Evolutionary conservation across 495 filamentous ascomycete species (phyloP).

Genomic region (Lasiosphaeria ovina): DNA sequence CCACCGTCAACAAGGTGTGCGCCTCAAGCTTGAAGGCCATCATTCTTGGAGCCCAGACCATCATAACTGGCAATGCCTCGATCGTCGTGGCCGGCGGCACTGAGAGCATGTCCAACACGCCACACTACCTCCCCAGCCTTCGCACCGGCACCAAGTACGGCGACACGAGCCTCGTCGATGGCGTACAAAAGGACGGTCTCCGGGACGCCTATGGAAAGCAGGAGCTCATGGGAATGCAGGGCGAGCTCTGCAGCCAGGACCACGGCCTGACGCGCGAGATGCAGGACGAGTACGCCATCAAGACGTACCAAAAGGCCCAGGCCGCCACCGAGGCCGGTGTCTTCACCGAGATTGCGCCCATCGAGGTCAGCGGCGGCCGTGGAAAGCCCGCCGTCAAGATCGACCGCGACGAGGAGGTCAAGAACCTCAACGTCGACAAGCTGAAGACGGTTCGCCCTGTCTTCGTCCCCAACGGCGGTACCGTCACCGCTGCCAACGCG

Average conservation of each 20-base stretch:
- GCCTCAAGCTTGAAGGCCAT: constrained; percentile 91
- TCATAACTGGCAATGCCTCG: constrained; percentile 89
- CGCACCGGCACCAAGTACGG: constrained; percentile 88
- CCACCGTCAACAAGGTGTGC: constrained; percentile 98
- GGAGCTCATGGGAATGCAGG: constrained; percentile 91
- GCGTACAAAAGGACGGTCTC: constrained; percentile 86
- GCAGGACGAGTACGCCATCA: constrained; percentile 92
- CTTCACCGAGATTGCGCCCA: constrained; percentile 86
- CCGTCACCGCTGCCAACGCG: constrained; percentile 96
- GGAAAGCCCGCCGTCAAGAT: constrained; percentile 84
- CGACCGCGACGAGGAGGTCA: constrained; percentile 89
- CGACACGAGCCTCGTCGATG: constrained; percentile 80
- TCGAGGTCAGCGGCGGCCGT: constrained; percentile 81
- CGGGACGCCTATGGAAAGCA: constrained; percentile 86
- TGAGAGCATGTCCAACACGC: constrained; percentile 96
- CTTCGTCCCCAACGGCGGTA: constrained; percentile 79
- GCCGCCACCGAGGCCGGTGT: constrained; percentile 72
- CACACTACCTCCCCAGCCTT: constrained; percentile 88
- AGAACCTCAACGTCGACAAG: constrained; percentile 95
- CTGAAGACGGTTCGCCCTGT: constrained; percentile 78
- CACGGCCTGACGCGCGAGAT: constrained; percentile 75
- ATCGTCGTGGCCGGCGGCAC: constrained; percentile 89
- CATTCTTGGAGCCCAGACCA: constrained; percentile 92
- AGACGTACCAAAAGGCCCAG: constrained; percentile 87
- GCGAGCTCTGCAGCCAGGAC: constrained; percentile 86